Evolutionary conservation across 306 rosid species (phyloP).

Genomic region (Luffa aegyptiaca): DNA sequence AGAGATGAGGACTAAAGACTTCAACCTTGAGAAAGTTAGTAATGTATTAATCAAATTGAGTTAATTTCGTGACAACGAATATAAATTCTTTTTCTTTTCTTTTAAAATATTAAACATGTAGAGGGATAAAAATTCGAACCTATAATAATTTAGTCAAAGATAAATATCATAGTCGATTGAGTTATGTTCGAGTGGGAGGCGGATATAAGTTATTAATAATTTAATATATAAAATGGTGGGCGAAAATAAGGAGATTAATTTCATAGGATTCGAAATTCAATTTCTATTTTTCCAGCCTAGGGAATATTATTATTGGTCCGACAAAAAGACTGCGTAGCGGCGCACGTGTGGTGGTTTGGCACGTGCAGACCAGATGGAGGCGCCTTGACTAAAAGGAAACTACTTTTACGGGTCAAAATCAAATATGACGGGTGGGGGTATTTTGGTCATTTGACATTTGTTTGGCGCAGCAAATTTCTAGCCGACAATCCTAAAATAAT

Average conservation of each 20-base stretch:
- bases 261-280: background rate
- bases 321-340: conserved; percentile 8
- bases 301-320: background rate
- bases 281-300: background rate
- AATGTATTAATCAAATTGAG: background rate
- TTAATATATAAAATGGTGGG: background rate
- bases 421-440: background rate
- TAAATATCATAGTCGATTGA: no score
- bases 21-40: no score
- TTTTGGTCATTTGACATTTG: background rate
- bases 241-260: background rate
- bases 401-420: background rate
- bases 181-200: no score
- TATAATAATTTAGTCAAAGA: no score
- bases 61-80: background rate
- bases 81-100: background rate
- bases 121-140: no score
- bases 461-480: background rate
- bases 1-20: no score
- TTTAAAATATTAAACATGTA: no score
- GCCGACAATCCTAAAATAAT: background rate
- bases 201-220: no score
- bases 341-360: background rate
- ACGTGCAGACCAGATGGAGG: conserved; percentile 4
- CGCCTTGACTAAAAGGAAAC: background rate